Base-by-base conservation (phyloP, 2,329 filamentous ascomycete species). In the Chrysoporthe cubensis region DNA sequence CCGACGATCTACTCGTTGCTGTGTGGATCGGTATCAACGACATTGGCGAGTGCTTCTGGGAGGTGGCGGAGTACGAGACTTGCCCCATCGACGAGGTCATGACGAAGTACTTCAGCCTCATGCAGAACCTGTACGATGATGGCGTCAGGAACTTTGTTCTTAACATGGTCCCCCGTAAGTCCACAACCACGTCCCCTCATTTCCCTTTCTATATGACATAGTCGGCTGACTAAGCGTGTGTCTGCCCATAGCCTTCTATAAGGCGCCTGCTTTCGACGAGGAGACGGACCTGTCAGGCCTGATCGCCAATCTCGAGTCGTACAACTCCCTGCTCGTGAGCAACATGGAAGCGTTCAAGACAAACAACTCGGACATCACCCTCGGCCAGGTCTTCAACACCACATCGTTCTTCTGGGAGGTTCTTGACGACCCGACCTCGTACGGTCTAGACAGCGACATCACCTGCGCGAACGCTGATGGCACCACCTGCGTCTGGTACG, bases 11-110 rank as follows among this genome's bases (percentile, higher is more conserved):
- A 16, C 68, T 69, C 18, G 65, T 67, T 4, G 68, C 68, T 8
- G 68, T 69, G 13, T 69, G 68, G 68, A 69, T 69, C 32, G 68
- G 68, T 14, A 48, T 69, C 58, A 69, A 69, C 46, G 68, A 69
- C 4, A 65, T 69, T 46, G 68, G 68, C 42, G 43, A 69, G 60
- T 69, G 68, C 44, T 69, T 69, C 52, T 69, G 68, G 68, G 52
- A 67, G 46, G 57, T 57, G 46, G 43, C 56, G 9, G n/a, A 42
- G 44, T 57, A 57, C 16, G 37, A 60, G 8, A 69, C 58, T 2
- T 69, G 68, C 52, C 68, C 68, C 13, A 67, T 69, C 18, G 65
- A 69, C 46, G 65, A 65, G 14, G 68, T 61, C 13, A 61, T 67
- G 62, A 59, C 68, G 2, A 32, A 69, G 58, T 69, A 69, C 58